Base-by-base conservation (phyloP, 345 rosid species). In the Rhizophora mangle region DNA sequence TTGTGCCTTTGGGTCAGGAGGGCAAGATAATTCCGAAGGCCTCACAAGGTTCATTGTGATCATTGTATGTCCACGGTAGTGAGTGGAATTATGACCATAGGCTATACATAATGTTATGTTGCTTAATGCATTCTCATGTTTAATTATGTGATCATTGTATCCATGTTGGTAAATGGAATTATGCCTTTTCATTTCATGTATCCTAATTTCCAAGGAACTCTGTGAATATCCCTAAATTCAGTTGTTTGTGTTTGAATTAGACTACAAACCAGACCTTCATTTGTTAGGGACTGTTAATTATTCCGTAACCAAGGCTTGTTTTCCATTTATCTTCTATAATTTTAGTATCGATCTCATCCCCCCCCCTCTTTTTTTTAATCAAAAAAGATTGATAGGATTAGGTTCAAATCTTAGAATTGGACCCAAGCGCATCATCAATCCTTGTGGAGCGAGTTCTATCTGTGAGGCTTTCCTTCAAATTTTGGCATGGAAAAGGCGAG, bases 41-140 rank as follows among this genome's bases (percentile, higher is more conserved):
- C 54, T 68, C 88, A 49, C 86, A 82, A 64, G 72, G 72, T 5
- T 84, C 80, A 34, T 68, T 70, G 66, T 79, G 76, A 83, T 51
- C 34, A 34, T 43, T 43, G n/a, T n/a, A 43, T 6, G 36, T 58
- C 16, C 22, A 37, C 19, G 8, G 26, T 26, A 21, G 36, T 51
- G 21, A 20, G 6, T 31, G 37, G 10, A n/a, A 39, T 63, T 20
- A 37, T 53, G 6, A 29, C 10, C 15, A 26, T 36, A 37, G 39
- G 31, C 49, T 47, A 20, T 30, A 66, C 49, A 47, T 59, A 73
- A 69, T 61, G 47, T n/a, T 59, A 46, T 69, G 65, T 49, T 58
- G 15, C 29, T 49, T 26, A n/a, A 58, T 32, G 5, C 18, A 32
- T 31, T 66, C 34, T 47, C 0, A 6, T 68, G 52, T 67, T 67